Conservation (phyloP, 2,329 filamentous ascomycete genomes). For the Colletotrichum liriopes region DNA sequence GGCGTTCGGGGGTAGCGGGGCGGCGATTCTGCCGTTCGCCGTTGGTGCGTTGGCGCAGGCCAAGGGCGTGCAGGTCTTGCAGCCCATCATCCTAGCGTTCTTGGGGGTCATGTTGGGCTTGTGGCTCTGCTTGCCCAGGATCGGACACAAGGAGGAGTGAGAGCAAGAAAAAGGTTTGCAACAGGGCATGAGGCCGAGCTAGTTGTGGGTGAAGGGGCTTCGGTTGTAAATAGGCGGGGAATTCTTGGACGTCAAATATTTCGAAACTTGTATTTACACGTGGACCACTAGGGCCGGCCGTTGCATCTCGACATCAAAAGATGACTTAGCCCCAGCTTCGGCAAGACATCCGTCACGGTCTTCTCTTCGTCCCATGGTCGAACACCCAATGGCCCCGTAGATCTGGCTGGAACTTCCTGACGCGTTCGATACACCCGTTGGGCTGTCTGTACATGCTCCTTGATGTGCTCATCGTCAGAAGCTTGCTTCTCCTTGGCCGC, state of each 20-base stretch:
- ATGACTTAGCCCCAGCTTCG: background rate
- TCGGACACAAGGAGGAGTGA: constrained; percentile 58
- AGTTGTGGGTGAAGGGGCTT: background rate
- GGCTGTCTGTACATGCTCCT: too few species aligned
- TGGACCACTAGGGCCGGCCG: background rate
- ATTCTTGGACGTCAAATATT: background rate
- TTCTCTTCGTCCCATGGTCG: background rate
- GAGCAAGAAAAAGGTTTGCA: constrained; percentile 19
- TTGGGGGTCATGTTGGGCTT: constrained; percentile 60
- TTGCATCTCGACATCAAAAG: background rate
- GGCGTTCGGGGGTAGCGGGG: constrained; percentile 82
- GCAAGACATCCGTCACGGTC: background rate
- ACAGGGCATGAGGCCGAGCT: too few species aligned
- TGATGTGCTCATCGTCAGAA: too few species aligned
- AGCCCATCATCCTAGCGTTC: constrained; percentile 70
- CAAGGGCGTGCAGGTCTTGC: constrained; percentile 69
- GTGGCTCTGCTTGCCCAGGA: constrained; percentile 63
- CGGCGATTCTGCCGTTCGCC: constrained; percentile 76
- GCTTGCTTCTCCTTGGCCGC: background rate
- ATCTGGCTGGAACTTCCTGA: background rate
- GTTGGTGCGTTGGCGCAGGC: constrained; percentile 76
- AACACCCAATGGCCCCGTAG: background rate
- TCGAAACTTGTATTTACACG: background rate
- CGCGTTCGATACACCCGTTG: background rate
- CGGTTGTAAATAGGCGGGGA: background rate